Conservation (phyloP, 257 asterid species). For the Primulina huaijiensis region DNA sequence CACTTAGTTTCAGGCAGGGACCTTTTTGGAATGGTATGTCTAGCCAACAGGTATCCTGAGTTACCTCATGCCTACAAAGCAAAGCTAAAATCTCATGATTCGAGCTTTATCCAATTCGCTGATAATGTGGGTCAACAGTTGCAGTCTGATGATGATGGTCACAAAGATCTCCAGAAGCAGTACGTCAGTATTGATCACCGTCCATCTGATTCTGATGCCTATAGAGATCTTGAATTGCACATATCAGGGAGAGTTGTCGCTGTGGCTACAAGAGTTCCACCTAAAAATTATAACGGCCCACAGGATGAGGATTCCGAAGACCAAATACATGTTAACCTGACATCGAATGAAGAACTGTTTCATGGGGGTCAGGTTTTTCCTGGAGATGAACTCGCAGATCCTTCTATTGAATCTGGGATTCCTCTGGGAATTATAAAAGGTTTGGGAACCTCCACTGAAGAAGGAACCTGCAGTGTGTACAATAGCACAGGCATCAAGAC, state of each 20-base stretch:
- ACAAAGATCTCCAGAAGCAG: conserved; percentile 31
- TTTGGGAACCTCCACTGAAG: conserved; percentile 77
- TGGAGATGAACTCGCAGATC: conserved; percentile 25
- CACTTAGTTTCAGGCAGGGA: conserved; percentile 93
- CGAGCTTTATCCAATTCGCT: conserved; percentile 28
- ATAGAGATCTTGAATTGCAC: conserved; percentile 68
- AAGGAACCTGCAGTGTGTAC: conserved; percentile 75
- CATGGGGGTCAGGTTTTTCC: conserved; percentile 25
- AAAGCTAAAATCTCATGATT: conserved; percentile 40
- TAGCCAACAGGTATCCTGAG: conserved; percentile 48
- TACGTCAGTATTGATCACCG: conserved; percentile 27
- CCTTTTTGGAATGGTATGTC: conserved; percentile 82
- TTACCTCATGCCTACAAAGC: conserved; percentile 39
- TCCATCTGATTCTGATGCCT: conserved; percentile 64
- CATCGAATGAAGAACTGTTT: conserved; percentile 31
- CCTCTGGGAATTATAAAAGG: conserved; percentile 78
- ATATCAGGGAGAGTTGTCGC: conserved; percentile 78
- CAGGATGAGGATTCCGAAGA: conserved; percentile 53
- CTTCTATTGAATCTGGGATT: conserved; percentile 42
- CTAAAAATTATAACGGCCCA: conserved; percentile 32
- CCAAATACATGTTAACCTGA: conserved; percentile 60
- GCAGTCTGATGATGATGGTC: conserved; percentile 31
- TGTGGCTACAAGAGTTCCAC: conserved; percentile 67
- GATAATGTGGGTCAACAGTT: conserved; percentile 24
- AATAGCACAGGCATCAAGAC: conserved; percentile 59